Evolutionary conservation across 371 early-diverging fungal species (phyloP).

Genomic region (Rhizopus stolonifer): DNA sequence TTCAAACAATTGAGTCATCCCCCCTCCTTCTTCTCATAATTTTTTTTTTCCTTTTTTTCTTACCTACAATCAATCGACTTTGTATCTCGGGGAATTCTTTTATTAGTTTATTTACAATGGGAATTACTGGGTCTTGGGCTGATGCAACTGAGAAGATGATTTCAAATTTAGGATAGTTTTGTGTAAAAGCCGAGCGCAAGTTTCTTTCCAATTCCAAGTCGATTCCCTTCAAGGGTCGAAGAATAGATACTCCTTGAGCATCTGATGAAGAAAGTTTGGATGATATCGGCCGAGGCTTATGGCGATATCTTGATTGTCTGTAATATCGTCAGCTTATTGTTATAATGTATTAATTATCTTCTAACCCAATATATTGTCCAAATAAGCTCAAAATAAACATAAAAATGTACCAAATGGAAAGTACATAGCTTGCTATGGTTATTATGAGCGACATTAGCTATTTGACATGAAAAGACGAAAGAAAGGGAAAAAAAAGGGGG

Average conservation of each 20-base stretch:
- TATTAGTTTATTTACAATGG: slow-evolving; percentile 69
- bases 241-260: slow-evolving; percentile 75
- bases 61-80: slow-evolving; percentile 77
- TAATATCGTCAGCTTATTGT: background rate
- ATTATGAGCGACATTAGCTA: background rate
- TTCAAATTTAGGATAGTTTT: slow-evolving; percentile 82
- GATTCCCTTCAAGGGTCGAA: slow-evolving; percentile 90
- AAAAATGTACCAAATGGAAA: slow-evolving; percentile 39
- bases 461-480: background rate
- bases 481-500: background rate
- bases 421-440: slow-evolving; percentile 4
- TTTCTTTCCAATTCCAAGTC: slow-evolving; percentile 81
- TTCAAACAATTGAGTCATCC: slow-evolving; percentile 3
- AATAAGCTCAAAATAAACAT: slow-evolving; percentile 41
- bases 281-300: slow-evolving; percentile 45
- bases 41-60: slow-evolving; percentile 3
- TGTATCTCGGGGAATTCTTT: slow-evolving; percentile 68
- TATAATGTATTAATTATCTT: background rate
- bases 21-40: too few species aligned
- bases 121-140: slow-evolving; percentile 73
- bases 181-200: slow-evolving; percentile 77
- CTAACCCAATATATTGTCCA: slow-evolving; percentile 48
- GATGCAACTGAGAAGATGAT: slow-evolving; percentile 85
- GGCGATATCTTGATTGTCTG: slow-evolving; percentile 55
- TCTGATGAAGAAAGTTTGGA: slow-evolving; percentile 41